Conservation (phyloP, 371 early-diverging fungal species). For the Cokeromyces recurvatus region DNA sequence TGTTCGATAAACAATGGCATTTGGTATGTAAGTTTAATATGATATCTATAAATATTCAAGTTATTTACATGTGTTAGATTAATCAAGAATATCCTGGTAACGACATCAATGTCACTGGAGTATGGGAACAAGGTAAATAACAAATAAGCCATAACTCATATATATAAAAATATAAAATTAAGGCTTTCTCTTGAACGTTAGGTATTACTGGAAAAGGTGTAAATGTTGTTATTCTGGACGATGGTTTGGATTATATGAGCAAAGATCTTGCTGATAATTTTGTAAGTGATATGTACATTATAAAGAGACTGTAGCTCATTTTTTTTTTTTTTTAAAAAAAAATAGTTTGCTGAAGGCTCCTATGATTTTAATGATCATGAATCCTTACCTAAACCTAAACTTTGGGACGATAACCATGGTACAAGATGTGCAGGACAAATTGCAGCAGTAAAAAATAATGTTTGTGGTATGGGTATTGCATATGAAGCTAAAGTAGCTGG, state of each 20-base stretch:
- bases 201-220: slow-evolving; percentile 85
- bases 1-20: slow-evolving; percentile 82
- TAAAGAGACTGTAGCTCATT: too few species aligned
- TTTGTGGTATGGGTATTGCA: slow-evolving; percentile 96
- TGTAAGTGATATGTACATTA: slow-evolving; percentile 61
- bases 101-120: slow-evolving; percentile 91
- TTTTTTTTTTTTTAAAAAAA: too few species aligned
- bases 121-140: slow-evolving; percentile 80
- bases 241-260: slow-evolving; percentile 86
- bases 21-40: too few species aligned
- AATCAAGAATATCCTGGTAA: slow-evolving; percentile 65
- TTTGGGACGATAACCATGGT: slow-evolving; percentile 87
- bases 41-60: too few species aligned
- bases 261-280: slow-evolving; percentile 85
- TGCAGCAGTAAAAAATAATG: slow-evolving; percentile 83
- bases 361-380: slow-evolving; percentile 90
- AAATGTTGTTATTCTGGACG: slow-evolving; percentile 89
- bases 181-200: too few species aligned
- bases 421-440: slow-evolving; percentile 98
- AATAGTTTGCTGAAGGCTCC: slow-evolving; percentile 77
- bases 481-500: slow-evolving; percentile 87
- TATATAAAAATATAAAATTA: not conserved
- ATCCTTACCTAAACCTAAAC: slow-evolving; percentile 69
- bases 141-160: not conserved
- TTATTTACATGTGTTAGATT: too few species aligned